A percentile compares a stretch with the other conserved stretches of the same genome.
These are phyloP conservation scores for Aureobasidium mangrovei DNA, from an alignment of 2,329 filamentous ascomycete species.

Conservation along the genomic window DNA sequence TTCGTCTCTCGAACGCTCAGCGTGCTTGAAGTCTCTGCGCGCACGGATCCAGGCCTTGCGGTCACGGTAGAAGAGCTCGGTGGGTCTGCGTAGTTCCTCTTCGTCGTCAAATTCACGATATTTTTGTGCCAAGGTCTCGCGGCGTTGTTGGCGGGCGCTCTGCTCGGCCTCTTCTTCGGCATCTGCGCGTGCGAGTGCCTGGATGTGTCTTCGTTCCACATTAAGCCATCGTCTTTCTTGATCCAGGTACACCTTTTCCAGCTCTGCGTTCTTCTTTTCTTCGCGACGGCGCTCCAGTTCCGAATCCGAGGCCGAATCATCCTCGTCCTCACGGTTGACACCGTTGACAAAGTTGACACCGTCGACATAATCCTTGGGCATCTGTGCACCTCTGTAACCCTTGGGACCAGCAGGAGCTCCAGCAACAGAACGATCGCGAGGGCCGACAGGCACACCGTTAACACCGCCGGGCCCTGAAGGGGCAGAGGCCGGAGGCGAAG, in stretches of 20 bases:
- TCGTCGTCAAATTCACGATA: slow-evolving; percentile 86
- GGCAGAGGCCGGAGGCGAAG: slow-evolving; percentile 55
- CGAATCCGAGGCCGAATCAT: slow-evolving; percentile 77
- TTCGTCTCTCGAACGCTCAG: slow-evolving; percentile 73
- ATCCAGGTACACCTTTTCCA: slow-evolving; percentile 73
- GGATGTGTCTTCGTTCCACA: slow-evolving; percentile 72
- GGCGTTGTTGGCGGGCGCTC: slow-evolving; percentile 53
- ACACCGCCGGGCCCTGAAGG: slow-evolving; percentile 49
- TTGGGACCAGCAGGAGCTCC: slow-evolving; percentile 70
- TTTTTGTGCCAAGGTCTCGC: slow-evolving; percentile 60
- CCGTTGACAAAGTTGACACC: slow-evolving; percentile 79
- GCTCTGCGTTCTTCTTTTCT: slow-evolving; percentile 63
- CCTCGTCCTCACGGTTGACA: slow-evolving; percentile 68
- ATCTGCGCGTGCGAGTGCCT: slow-evolving; percentile 76
- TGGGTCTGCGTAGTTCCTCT: slow-evolving; percentile 55
- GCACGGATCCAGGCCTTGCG: slow-evolving; percentile 77
- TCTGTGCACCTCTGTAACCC: slow-evolving; percentile 48
- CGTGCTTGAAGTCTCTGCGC: slow-evolving; percentile 60
- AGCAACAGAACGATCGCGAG: slow-evolving; percentile 55
- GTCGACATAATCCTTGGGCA: slow-evolving; percentile 65
- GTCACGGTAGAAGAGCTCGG: slow-evolving; percentile 86
- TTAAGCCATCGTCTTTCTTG: slow-evolving; percentile 87
- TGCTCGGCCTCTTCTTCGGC: slow-evolving; percentile 70
- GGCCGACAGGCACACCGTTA: slow-evolving; percentile 71
- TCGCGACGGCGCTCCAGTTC: slow-evolving; percentile 68